Evolutionary conservation across 73 alveolate species (phyloP).

Genomic region (Durusdinium trenchii): DNA sequence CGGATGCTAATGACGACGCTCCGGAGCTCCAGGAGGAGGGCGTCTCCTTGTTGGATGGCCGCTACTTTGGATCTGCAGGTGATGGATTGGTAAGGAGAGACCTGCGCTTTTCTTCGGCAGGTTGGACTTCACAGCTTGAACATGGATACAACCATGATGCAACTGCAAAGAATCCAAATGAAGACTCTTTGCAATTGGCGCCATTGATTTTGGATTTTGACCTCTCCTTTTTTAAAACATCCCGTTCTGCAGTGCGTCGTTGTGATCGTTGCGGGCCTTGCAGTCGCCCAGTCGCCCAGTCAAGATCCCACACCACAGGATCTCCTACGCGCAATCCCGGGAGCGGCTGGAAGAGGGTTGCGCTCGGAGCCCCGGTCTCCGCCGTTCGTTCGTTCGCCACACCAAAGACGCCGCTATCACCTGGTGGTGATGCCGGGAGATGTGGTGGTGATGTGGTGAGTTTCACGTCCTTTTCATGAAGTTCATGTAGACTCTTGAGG

Average conservation of each 20-base stretch:
- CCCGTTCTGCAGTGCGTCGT: no score
- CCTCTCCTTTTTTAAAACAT: no score
- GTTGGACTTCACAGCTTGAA: no score
- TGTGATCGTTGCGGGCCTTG: no score
- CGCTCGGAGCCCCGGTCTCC: not conserved
- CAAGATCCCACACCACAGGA: constrained; percentile 47
- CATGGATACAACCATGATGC: no score
- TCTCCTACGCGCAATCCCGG: constrained; percentile 82
- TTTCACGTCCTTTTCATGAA: not conserved
- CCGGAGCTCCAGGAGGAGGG: constrained; percentile 72
- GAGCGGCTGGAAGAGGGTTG: constrained; percentile 68
- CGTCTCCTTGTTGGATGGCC: constrained; percentile 67
- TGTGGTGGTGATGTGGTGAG: not conserved
- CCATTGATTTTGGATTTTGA: no score
- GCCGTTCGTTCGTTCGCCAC: not conserved
- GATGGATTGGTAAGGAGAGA: constrained; percentile 59
- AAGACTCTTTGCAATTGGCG: no score
- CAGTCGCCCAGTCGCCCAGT: no score
- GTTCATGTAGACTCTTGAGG: not conserved
- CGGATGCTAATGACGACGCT: no score
- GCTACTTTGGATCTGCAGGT: constrained; percentile 62
- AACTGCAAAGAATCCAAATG: no score
- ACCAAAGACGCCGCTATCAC: not conserved
- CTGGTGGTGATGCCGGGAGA: not conserved
- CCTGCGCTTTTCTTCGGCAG: no score